Percentiles rank a stretch among this genome's conserved stretches.
These are phyloP conservation scores for Exophiala xenobiotica DNA, from an alignment of 2,329 filamentous ascomycete species.

Conservation along the genomic window DNA sequence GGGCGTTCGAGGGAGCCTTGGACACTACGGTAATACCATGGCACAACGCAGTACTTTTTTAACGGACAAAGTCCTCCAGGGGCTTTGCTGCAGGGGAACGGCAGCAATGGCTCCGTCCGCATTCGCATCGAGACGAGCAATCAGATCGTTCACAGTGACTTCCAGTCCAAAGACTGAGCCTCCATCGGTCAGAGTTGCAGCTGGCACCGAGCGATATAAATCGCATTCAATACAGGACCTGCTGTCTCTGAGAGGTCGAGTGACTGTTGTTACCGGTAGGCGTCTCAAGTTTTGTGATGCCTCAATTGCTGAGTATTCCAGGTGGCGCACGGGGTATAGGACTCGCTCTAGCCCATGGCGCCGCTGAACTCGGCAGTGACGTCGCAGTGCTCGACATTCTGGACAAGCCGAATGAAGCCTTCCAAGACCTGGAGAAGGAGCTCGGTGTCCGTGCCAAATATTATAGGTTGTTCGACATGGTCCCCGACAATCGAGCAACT, in stretches of 20 bases:
- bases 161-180: conserved; percentile 2
- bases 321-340: conserved; percentile 28
- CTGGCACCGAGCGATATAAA: conserved; percentile 10
- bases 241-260: conserved; percentile 49
- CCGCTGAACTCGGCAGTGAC: conserved; percentile 23
- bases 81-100: no score
- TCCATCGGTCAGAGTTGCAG: background rate
- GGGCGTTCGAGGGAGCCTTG: no score
- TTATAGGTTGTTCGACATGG: no score
- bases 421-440: conserved; percentile 10
- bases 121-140: no score
- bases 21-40: no score
- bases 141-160: no score
- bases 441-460: conserved; percentile 13
- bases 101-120: no score
- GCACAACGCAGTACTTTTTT: no score
- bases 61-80: no score
- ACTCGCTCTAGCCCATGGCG: conserved; percentile 19
- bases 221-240: conserved; percentile 33
- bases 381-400: conserved; percentile 26
- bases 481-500: no score
- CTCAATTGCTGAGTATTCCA: background rate
- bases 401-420: conserved; percentile 17
- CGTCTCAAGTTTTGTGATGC: background rate
- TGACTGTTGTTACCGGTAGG: conserved; percentile 46